A percentile compares a stretch with the other conserved stretches of the same genome.
phyloP scores from a whole-genome alignment of 2,329 filamentous ascomycete species.

The Akanthomyces lecanii region DNA sequence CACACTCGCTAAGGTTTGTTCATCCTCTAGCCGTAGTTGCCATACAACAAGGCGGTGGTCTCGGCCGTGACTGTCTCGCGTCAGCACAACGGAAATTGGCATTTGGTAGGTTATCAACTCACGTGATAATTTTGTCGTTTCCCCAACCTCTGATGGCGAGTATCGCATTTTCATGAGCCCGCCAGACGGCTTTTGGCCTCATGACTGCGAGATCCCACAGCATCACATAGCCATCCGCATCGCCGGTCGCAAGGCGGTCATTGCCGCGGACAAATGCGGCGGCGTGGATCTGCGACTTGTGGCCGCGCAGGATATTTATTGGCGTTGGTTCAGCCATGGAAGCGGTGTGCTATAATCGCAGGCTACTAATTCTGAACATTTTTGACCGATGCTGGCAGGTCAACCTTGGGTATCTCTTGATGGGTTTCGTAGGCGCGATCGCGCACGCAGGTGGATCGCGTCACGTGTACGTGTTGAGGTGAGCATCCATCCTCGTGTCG shows the following conservation, averaged over 20 bases:
- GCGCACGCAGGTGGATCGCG: conserved; percentile 1
- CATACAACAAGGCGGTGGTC: conserved; percentile 85
- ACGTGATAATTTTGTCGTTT: conserved; percentile 76
- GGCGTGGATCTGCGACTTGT: conserved; percentile 74
- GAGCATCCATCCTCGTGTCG: too few species aligned
- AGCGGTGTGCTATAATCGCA: background rate
- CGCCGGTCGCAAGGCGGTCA: conserved; percentile 74
- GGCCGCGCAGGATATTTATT: conserved; percentile 73
- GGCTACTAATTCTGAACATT: background rate
- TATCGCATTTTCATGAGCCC: conserved; percentile 72
- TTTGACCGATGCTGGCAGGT: background rate
- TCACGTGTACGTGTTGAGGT: background rate
- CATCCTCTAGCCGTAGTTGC: conserved; percentile 61
- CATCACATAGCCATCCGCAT: conserved; percentile 85
- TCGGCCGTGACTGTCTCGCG: conserved; percentile 66
- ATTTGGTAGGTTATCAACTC: conserved; percentile 34
- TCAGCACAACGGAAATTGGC: background rate
- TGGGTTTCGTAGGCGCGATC: background rate
- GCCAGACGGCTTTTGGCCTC: conserved; percentile 80
- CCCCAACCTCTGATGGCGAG: conserved; percentile 71
- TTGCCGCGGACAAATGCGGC: conserved; percentile 70
- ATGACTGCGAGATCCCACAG: conserved; percentile 82
- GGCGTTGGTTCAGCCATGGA: conserved; percentile 32
- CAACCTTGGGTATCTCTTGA: background rate
- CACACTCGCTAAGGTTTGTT: conserved; percentile 59